Conservation (phyloP, 352 stramenopile species). For the Globisporangium nodosum region DNA sequence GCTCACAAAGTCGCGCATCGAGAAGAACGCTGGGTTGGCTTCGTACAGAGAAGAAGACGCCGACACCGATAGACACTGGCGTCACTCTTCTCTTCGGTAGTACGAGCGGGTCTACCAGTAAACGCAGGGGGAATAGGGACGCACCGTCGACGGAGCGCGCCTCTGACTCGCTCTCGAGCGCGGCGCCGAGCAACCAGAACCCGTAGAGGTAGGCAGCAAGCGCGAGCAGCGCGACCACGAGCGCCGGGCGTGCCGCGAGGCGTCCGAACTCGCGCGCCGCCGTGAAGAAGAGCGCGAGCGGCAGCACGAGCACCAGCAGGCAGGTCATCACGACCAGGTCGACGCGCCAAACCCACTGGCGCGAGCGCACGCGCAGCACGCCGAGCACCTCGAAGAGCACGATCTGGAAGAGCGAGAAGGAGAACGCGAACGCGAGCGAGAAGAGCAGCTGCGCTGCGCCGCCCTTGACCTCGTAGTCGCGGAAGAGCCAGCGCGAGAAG, state of each 20-base stretch:
- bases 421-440: slow-evolving; percentile 68
- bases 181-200: slow-evolving; percentile 65
- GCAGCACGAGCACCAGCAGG: slow-evolving; percentile 69
- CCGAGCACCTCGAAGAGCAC: slow-evolving; percentile 79
- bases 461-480: slow-evolving; percentile 73
- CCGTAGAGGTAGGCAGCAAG: slow-evolving; percentile 60
- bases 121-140: too few relatives aligned
- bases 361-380: slow-evolving; percentile 48
- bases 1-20: slow-evolving; percentile 78
- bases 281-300: slow-evolving; percentile 71
- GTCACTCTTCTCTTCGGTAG: too few relatives aligned
- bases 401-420: slow-evolving; percentile 75
- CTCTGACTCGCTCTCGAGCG: slow-evolving; percentile 31
- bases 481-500: slow-evolving; percentile 83
- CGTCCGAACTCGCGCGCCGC: slow-evolving; percentile 55
- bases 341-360: slow-evolving; percentile 71
- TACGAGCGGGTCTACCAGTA: too few relatives aligned
- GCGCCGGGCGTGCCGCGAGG: slow-evolving; percentile 20
- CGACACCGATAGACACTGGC: too few relatives aligned
- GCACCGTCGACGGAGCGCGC: slow-evolving; percentile 31
- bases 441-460: slow-evolving; percentile 59
- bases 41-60: too few relatives aligned
- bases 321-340: slow-evolving; percentile 78
- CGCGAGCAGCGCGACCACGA: slow-evolving; percentile 15
- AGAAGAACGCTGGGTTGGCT: slow-evolving; percentile 70